Evolutionary conservation across 1,284 basidiomycete species (phyloP).

Genomic region (Cystobasidiaceae sp.): DNA sequence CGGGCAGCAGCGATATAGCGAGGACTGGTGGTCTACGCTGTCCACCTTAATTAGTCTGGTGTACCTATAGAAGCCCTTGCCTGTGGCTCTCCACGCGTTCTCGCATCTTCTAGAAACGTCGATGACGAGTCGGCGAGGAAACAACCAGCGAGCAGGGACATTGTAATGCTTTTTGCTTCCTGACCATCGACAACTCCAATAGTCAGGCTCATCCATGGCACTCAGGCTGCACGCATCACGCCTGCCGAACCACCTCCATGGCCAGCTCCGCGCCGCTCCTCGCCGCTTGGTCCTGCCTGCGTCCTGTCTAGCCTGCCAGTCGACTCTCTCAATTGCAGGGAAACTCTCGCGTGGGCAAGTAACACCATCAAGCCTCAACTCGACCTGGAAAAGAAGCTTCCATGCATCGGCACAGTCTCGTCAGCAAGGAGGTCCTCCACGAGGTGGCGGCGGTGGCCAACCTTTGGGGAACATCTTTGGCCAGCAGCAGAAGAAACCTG

Average conservation of each 20-base stretch:
- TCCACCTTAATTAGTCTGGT: no score
- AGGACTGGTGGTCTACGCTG: no score
- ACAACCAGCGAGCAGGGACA: background rate
- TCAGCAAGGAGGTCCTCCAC: no score
- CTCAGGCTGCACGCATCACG: background rate
- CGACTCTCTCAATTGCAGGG: no score
- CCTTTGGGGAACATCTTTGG: conserved; percentile 44
- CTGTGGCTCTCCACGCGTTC: no score
- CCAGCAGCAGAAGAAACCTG: conserved; percentile 35
- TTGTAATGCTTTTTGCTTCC: background rate
- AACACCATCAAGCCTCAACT: no score
- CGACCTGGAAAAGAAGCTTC: background rate
- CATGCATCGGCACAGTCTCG: background rate
- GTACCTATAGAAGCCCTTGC: no score
- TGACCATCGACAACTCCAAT: background rate
- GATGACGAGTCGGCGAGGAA: background rate
- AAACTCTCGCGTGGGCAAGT: no score
- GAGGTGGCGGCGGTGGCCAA: conserved; percentile 37
- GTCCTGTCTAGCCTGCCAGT: background rate
- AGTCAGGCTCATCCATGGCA: conserved; percentile 1
- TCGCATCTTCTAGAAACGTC: conserved; percentile 7
- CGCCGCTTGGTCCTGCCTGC: no score
- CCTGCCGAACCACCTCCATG: background rate
- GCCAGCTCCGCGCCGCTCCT: no score
- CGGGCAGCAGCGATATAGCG: background rate